A percentile compares a stretch with the other conserved stretches of the same genome.
Conservation (phyloP, 78 protist genomes). For the Corallochytrium limacisporum region DNA sequence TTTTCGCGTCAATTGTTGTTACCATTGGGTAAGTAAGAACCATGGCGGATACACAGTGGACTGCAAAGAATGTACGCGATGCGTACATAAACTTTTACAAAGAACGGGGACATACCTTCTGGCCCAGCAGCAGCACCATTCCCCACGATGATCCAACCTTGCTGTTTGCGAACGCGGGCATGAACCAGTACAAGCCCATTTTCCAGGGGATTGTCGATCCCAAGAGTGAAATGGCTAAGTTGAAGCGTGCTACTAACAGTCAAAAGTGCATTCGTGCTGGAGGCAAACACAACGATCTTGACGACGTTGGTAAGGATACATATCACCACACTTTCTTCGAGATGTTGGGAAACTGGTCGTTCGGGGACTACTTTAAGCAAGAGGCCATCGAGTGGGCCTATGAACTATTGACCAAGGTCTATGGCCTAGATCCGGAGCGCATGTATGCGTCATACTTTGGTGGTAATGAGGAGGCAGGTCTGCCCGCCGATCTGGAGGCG, state of each 20-base stretch:
- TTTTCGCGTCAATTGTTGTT: no score
- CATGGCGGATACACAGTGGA: background rate
- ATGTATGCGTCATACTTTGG: slow-evolving; percentile 89
- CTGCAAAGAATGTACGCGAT: slow-evolving; percentile 50
- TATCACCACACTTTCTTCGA: slow-evolving; percentile 98
- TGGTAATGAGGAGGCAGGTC: slow-evolving; percentile 59
- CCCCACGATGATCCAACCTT: slow-evolving; percentile 94
- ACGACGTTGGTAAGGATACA: slow-evolving; percentile 80
- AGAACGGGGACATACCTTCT: slow-evolving; percentile 52
- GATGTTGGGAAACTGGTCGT: slow-evolving; percentile 97
- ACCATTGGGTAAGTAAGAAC: no score
- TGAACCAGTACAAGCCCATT: slow-evolving; percentile 94
- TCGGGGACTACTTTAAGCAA: slow-evolving; percentile 89
- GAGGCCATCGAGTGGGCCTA: slow-evolving; percentile 89
- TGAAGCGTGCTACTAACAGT: slow-evolving; percentile 80
- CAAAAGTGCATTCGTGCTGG: slow-evolving; percentile 99
- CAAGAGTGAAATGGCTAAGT: slow-evolving; percentile 42
- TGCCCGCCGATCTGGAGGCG: slow-evolving; percentile 73
- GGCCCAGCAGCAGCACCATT: slow-evolving; percentile 64
- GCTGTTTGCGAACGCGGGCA: slow-evolving; percentile 94
- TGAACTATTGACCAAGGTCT: slow-evolving; percentile 80
- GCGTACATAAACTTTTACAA: slow-evolving; percentile 72
- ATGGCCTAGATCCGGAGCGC: slow-evolving; percentile 56
- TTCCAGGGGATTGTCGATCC: slow-evolving; percentile 85
- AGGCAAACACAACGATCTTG: slow-evolving; percentile 97